phyloP scores from a whole-genome alignment of 2,329 filamentous ascomycete genomes.

The Fusarium continuum region DNA sequence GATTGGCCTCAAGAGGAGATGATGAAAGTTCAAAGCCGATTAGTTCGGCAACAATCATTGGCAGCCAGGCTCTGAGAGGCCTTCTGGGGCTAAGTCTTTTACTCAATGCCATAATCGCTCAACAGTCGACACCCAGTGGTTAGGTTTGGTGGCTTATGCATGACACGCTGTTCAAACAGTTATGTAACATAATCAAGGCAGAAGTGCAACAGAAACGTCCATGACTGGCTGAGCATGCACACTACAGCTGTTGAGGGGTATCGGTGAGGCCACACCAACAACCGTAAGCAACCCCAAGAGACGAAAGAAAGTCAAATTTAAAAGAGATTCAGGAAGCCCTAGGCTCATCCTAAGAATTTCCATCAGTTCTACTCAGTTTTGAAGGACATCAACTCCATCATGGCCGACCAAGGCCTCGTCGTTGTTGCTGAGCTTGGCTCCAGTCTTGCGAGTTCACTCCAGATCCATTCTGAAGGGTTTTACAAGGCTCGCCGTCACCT shows the following conservation, averaged over 20 bases:
- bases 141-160: not conserved
- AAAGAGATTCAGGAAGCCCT: not conserved
- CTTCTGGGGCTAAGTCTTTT: too few species aligned
- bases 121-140: not conserved
- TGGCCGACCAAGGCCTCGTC: not conserved
- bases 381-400: fast-evolving
- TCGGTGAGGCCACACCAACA: not conserved
- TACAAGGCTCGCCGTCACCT: not conserved
- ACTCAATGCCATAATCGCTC: too few species aligned
- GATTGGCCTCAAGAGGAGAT: too few species aligned
- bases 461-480: not conserved
- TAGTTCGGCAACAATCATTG: too few species aligned
- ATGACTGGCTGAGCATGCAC: not conserved
- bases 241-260: not conserved
- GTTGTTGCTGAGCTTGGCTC: not conserved
- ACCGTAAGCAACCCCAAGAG: not conserved
- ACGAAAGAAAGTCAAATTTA: not conserved
- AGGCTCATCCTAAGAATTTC: fast-evolving
- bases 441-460: not conserved
- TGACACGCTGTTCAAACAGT: not conserved
- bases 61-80: too few species aligned
- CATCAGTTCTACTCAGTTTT: fast-evolving
- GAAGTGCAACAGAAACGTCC: not conserved
- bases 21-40: too few species aligned
- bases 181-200: constrained; percentile 2